These are phyloP conservation scores for Aspergillus arachidicola DNA, from an alignment of 2,329 filamentous ascomycete genomes.

Conservation along the genomic window DNA sequence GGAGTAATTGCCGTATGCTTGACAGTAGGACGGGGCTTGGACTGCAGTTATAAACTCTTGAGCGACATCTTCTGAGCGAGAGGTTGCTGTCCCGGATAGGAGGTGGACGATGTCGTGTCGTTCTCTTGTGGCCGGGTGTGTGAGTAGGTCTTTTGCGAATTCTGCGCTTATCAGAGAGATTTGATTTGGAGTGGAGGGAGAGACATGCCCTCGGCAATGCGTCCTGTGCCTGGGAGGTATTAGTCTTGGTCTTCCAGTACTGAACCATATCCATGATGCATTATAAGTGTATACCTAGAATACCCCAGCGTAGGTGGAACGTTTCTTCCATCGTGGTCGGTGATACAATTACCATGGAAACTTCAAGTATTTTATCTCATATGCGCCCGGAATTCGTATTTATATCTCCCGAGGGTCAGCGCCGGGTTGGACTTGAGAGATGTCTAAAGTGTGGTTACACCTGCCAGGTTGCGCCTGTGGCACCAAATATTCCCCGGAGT, in stretches of 20 bases:
- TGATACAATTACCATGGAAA: too few species aligned
- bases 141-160: not conserved
- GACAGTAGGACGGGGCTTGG: too few species aligned
- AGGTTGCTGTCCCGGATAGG: not conserved
- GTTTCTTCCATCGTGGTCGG: not conserved
- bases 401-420: not conserved
- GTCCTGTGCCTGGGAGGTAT: not conserved
- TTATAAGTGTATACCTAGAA: not conserved
- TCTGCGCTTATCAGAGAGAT: not conserved
- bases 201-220: not conserved
- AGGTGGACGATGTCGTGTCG: not conserved
- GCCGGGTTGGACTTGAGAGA: not conserved
- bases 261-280: too few species aligned
- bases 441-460: not conserved
- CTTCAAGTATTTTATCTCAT: not conserved
- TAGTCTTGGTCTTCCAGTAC: not conserved
- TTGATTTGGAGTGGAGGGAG: too few species aligned
- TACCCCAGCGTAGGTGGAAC: not conserved
- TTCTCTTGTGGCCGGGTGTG: conserved; percentile 46
- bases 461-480: not conserved
- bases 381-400: not conserved
- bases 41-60: not conserved
- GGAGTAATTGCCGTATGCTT: conserved; percentile 62
- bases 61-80: not conserved
- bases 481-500: not conserved